phyloP scores from a whole-genome alignment of 2,329 filamentous ascomycete genomes.

The Ceratocystis colombiana region DNA sequence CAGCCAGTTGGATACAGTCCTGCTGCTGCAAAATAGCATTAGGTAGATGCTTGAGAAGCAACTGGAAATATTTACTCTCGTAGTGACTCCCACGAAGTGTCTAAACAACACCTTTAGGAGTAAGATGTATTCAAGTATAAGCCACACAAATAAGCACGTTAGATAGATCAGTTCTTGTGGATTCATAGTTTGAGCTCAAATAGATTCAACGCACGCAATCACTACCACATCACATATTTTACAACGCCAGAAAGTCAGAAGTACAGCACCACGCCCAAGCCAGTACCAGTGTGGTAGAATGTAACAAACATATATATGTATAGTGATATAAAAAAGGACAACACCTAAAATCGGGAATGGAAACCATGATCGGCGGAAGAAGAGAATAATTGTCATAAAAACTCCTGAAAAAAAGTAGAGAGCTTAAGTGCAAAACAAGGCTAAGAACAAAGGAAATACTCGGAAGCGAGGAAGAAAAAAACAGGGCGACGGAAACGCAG shows the following conservation, averaged over 20 bases:
- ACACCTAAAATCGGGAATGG: background rate
- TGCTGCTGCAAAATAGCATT: background rate
- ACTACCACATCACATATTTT: background rate
- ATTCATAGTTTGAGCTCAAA: too few relatives aligned
- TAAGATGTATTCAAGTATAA: too few relatives aligned
- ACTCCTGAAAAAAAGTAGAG: background rate
- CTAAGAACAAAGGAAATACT: constrained; percentile 16
- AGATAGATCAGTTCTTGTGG: too few relatives aligned
- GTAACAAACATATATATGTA: constrained; percentile 4
- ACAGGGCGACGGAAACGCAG: constrained; percentile 21
- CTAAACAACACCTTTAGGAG: background rate
- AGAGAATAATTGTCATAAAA: constrained; percentile 16
- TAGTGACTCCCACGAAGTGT: background rate
- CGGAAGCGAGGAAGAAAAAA: constrained; percentile 28
- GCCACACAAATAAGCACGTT: too few relatives aligned
- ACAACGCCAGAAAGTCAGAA: background rate
- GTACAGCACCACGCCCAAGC: background rate
- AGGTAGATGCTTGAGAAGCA: background rate
- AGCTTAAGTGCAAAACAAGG: constrained; percentile 13
- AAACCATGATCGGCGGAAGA: constrained; percentile 10
- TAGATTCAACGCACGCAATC: background rate
- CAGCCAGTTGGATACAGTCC: background rate
- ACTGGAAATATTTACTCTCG: background rate
- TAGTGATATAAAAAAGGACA: constrained; percentile 11
- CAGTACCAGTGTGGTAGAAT: background rate